phyloP scores from a whole-genome alignment of 2,329 filamentous ascomycete species.

The Paecilomyces sp. region DNA sequence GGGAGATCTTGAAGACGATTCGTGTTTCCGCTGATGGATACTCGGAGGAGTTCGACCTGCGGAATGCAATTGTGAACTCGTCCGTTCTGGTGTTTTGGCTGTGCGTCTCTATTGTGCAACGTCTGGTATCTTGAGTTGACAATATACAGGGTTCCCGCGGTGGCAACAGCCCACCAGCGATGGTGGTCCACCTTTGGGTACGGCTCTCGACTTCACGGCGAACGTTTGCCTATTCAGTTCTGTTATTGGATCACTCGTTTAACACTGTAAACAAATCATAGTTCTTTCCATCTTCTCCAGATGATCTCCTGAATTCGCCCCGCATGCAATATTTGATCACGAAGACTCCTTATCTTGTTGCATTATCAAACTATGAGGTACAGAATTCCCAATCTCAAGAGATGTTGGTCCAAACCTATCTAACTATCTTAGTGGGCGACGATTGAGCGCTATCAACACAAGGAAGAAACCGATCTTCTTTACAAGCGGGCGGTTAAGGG shows the following conservation, averaged over 20 bases:
- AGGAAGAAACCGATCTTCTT: too few relatives aligned
- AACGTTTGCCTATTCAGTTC: not conserved
- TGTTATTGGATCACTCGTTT: not conserved
- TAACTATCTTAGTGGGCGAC: too few relatives aligned
- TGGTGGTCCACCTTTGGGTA: constrained; percentile 31
- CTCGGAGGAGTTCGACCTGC: constrained; percentile 57
- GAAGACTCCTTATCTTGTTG: too few relatives aligned
- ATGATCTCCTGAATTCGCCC: too few relatives aligned
- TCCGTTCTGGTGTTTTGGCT: constrained; percentile 23
- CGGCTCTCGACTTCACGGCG: constrained; percentile 15
- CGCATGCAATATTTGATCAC: too few relatives aligned
- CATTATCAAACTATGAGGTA: too few relatives aligned
- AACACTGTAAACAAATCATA: not conserved
- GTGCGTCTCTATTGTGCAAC: too few relatives aligned
- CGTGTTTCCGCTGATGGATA: constrained; percentile 50
- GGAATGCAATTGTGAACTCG: constrained; percentile 52
- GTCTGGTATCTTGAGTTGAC: too few relatives aligned
- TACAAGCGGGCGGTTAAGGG: too few relatives aligned
- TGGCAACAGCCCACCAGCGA: constrained; percentile 36
- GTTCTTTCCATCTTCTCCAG: not conserved
- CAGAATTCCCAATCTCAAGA: too few relatives aligned
- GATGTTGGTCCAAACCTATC: too few relatives aligned
- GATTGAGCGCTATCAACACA: too few relatives aligned
- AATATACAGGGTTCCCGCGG: constrained; percentile 13
- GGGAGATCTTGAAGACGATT: constrained; percentile 60